Evolutionary conservation across 192 early-diverging fungal species (phyloP).

Genomic region (Chytriomyces sp.): DNA sequence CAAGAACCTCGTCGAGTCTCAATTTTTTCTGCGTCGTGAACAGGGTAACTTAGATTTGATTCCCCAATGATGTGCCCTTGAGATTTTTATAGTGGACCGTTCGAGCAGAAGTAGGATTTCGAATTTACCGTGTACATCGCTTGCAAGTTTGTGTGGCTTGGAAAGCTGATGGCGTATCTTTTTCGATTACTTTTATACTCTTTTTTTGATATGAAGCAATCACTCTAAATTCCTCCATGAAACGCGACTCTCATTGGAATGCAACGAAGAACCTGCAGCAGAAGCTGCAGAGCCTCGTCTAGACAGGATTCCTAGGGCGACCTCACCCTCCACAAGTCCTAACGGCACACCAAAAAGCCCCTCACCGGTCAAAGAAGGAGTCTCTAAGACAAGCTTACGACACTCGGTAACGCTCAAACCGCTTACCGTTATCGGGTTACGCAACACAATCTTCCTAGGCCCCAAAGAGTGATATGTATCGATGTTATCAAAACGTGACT

Average conservation of each 20-base stretch:
- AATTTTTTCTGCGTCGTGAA: too few species aligned
- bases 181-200: too few species aligned
- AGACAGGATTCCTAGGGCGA: background rate
- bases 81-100: too few species aligned
- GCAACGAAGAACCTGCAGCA: background rate
- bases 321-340: constrained; percentile 10
- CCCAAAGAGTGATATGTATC: background rate
- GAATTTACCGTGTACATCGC: too few species aligned
- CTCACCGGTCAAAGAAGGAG: constrained; percentile 2
- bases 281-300: background rate
- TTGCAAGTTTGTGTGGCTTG: too few species aligned
- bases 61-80: too few species aligned
- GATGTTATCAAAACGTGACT: too few species aligned
- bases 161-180: too few species aligned
- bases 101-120: too few species aligned
- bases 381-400: constrained; percentile 1
- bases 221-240: constrained; percentile 16
- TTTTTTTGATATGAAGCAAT: too few species aligned
- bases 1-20: background rate
- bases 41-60: too few species aligned
- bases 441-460: background rate
- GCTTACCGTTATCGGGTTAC: constrained; percentile 9
- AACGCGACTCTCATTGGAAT: background rate
- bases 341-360: constrained; percentile 23
- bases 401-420: constrained; percentile 11